Evolutionary conservation across 2,329 filamentous ascomycete genomes (phyloP), one percentile per base, ranked within the genome.

Genomic region (Lecanicillium sp.): DNA sequence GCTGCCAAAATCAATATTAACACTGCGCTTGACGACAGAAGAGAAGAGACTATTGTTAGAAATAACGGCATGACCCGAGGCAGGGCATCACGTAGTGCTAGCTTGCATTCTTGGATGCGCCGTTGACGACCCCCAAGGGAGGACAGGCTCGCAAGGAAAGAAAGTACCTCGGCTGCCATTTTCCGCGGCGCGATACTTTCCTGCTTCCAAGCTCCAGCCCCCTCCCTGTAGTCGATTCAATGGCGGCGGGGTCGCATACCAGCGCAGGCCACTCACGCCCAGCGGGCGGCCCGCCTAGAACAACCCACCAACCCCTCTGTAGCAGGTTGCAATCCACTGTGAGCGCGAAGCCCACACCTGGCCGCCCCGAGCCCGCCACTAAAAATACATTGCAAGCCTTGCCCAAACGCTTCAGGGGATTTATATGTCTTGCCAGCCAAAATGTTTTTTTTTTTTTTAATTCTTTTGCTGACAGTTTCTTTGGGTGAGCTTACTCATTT

Each of bases 171-270:
- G 5, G 33, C 5, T 36, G n/a, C 5, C 8, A 10, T 19, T 10
- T 36, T 36, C 20, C 15, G 12, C 10, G 17, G 17, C n/a, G n/a
- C n/a, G n/a, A n/a, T n/a, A n/a, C n/a, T 15, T 17, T 19, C 15
- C 33, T 21, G 33, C 20, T 4, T 8, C 8, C 11, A 23, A 10
- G 19, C 21, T n/a, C 23, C 35, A 14, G 35, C 19, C 10, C 17
- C 15, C 35, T 23, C 35, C 19, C 14, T 11, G 7, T 23, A 37
- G 19, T 12, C 11, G 21, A 4, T 39, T 24, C 36, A 39, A 41
- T 41, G 38, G 38, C 24, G 38, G 38, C 24, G 38, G 38, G 38
- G 38, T 41, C 15, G 8, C 38, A 41, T 41, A 27, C 38, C 38
- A 29, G 24, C n/a, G n/a, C n/a, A n/a, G n/a, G n/a, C n/a, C n/a